phyloP scores from a whole-genome alignment of 2,329 filamentous ascomycete species.

The Botrytis aclada region DNA sequence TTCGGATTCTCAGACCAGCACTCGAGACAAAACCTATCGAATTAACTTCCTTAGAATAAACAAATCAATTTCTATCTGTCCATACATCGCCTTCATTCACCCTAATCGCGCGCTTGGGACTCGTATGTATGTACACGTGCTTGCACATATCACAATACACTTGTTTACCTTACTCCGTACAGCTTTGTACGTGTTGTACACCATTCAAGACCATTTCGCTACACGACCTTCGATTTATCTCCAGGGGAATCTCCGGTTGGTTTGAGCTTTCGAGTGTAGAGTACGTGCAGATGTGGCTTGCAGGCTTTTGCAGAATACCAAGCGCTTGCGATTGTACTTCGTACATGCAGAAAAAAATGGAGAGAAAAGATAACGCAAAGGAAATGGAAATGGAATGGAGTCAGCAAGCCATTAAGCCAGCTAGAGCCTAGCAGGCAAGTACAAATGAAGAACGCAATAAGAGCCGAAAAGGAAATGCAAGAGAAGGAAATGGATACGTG shows the following conservation, averaged over 20 bases:
- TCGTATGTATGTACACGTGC: slow-evolving; percentile 2
- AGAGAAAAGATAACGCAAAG: neutral
- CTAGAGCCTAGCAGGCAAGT: neutral
- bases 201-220: neutral
- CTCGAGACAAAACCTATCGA: neutral
- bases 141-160: neutral
- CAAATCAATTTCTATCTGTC: neutral
- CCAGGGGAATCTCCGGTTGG: slow-evolving; percentile 8
- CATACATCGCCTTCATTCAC: neutral
- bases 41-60: neutral
- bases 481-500: neutral
- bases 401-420: neutral
- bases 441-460: neutral
- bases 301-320: neutral
- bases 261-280: neutral
- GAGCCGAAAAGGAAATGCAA: neutral
- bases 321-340: neutral
- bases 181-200: neutral
- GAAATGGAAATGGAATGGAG: neutral
- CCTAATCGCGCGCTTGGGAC: slow-evolving; percentile 10
- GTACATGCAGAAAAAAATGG: neutral
- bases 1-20: neutral
- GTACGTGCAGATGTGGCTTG: slow-evolving; percentile 8
- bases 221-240: neutral
- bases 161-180: neutral